phyloP scores from a whole-genome alignment of 176 grass and related monocot genomes.

The Juncus inflexus region DNA sequence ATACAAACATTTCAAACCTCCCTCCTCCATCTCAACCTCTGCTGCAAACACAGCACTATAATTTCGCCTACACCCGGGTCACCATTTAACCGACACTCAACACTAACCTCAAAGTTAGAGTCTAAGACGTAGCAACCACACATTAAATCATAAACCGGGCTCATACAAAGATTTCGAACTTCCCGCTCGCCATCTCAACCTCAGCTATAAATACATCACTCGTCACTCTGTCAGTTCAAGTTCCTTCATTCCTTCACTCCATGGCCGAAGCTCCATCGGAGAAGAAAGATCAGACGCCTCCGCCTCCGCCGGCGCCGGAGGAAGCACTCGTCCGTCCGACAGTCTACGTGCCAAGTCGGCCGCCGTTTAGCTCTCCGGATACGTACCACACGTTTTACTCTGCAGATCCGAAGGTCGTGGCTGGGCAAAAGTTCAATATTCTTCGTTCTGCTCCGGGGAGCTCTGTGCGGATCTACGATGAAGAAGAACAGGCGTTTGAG shows the following conservation, averaged over 20 bases:
- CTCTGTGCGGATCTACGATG: neutral
- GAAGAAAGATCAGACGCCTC: neutral
- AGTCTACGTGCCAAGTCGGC: neutral
- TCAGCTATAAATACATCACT: neutral
- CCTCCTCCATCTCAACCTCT: too few species aligned
- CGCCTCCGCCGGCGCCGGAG: neutral
- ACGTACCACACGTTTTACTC: neutral
- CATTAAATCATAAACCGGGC: too few species aligned
- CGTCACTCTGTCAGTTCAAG: too few species aligned
- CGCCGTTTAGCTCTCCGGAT: neutral
- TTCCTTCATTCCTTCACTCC: neutral
- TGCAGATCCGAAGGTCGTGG: neutral
- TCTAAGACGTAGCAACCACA: too few species aligned
- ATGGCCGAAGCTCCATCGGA: slow-evolving; percentile 14
- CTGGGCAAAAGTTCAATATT: neutral
- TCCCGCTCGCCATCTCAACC: too few species aligned
- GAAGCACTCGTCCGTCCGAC: neutral
- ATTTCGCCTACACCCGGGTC: too few species aligned
- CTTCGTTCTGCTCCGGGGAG: neutral
- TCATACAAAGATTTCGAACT: too few species aligned
- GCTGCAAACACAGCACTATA: neutral
- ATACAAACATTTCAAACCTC: too few species aligned
- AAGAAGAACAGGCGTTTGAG: too few species aligned
- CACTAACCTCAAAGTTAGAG: too few species aligned
- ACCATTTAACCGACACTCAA: too few species aligned